Percentiles rank a stretch among this genome's conserved stretches.
These are phyloP conservation scores for Aspergillus mulundensis DNA, from an alignment of 495 filamentous ascomycete genomes.

Conservation along the genomic window DNA sequence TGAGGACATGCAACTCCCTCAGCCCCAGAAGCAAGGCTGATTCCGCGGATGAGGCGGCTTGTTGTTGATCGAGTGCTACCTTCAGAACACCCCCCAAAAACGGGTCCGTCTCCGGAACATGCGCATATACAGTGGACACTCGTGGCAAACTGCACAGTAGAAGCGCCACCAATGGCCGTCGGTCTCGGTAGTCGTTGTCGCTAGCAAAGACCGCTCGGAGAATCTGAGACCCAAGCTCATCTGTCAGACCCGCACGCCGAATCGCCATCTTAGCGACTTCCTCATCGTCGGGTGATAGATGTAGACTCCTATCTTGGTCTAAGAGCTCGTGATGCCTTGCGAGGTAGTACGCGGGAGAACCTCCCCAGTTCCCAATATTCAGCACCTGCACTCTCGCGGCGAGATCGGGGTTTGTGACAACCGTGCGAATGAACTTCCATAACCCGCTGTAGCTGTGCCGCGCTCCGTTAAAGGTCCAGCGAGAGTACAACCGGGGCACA, in stretches of 20 bases:
- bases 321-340: neutral
- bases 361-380: conserved; percentile 8
- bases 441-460: neutral
- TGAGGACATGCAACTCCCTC: neutral
- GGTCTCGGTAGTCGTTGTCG: neutral
- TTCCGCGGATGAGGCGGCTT: neutral
- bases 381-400: neutral
- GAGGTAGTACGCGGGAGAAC: neutral
- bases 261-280: neutral
- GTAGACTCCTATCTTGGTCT: neutral
- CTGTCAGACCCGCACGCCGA: neutral
- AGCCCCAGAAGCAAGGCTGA: neutral
- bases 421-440: conserved; percentile 6
- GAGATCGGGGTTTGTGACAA: neutral
- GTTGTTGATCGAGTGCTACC: neutral
- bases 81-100: conserved; percentile 1
- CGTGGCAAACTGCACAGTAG: neutral
- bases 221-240: neutral
- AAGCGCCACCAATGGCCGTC: conserved; percentile 9
- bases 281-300: neutral
- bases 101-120: neutral
- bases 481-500: neutral
- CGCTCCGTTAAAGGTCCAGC: conserved; percentile 7
- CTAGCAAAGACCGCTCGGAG: neutral
- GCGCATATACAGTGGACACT: conserved; percentile 4